These are phyloP conservation scores for Kazachstania viticola DNA, from an alignment of 805 yeast genomes.

Conservation along the genomic window DNA sequence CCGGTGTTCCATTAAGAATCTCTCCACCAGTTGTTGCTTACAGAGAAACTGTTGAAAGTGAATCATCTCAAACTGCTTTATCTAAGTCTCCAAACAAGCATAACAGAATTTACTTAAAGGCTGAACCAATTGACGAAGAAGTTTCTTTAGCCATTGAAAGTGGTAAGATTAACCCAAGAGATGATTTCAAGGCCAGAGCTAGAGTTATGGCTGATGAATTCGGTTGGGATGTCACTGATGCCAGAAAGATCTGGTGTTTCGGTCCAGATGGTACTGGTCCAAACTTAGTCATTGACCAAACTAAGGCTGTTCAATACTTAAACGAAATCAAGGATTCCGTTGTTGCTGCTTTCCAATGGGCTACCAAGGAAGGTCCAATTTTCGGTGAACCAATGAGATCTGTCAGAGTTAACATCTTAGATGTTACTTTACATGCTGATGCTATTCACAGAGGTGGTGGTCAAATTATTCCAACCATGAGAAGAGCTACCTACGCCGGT, in stretches of 20 bases:
- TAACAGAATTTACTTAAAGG: constrained; percentile 98
- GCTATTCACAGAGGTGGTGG: constrained; percentile 97
- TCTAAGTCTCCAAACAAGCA: constrained; percentile 99
- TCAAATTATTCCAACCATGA: constrained; percentile 97
- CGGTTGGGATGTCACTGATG: constrained; percentile 99
- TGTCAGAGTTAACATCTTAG: constrained; percentile 93
- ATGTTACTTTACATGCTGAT: constrained; percentile 99
- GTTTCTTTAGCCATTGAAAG: constrained; percentile 80
- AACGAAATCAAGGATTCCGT: constrained; percentile 98
- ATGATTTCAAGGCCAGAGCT: constrained; percentile 98
- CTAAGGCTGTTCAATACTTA: constrained; percentile 99
- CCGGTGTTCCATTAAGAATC: constrained; percentile 96
- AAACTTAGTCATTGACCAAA: constrained; percentile 96
- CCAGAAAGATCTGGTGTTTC: constrained; percentile 99
- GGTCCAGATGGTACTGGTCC: constrained; percentile 99
- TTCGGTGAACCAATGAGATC: constrained; percentile 95
- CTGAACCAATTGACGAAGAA: constrained; percentile 94
- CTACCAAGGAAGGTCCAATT: constrained; percentile 98
- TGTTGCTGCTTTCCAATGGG: constrained; percentile 99
- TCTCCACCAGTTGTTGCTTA: constrained; percentile 97
- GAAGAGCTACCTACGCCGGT: constrained; percentile 99
- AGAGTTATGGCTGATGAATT: constrained; percentile 96
- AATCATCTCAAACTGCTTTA: constrained; percentile 90
- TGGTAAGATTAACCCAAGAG: constrained; percentile 89
- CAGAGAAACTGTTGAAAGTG: constrained; percentile 95